These are phyloP conservation scores for Cercospora janseana DNA, from an alignment of 2,329 filamentous ascomycete species.

Conservation along the genomic window DNA sequence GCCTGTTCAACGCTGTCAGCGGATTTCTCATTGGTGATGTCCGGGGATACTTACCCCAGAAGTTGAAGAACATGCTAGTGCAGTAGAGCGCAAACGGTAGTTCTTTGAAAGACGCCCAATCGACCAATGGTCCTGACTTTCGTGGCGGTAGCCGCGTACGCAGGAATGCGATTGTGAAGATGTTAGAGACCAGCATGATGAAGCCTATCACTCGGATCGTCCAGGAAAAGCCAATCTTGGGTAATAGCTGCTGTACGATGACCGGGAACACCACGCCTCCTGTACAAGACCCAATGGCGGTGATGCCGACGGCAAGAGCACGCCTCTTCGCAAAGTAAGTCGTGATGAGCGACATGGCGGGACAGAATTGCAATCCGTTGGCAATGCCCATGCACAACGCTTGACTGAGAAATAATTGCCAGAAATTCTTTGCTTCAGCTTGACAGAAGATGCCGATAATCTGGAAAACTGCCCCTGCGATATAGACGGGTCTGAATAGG, in stretches of 20 bases:
- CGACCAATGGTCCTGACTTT: conserved; percentile 44
- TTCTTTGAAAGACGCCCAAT: conserved; percentile 44
- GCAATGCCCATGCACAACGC: conserved; percentile 55
- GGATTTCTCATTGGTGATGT: not conserved
- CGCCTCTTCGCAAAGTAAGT: conserved; percentile 63
- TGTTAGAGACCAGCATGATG: conserved; percentile 41
- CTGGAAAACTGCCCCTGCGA: conserved; percentile 47
- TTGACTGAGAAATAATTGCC: conserved; percentile 55
- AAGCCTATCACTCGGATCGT: conserved; percentile 53
- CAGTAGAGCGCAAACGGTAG: conserved; percentile 43
- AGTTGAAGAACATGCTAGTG: conserved; percentile 51
- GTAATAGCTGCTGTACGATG: conserved; percentile 51
- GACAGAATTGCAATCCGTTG: conserved; percentile 63
- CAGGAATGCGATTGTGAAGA: conserved; percentile 33
- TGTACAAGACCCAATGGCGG: conserved; percentile 58
- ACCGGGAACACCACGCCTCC: conserved; percentile 57
- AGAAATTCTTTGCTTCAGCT: conserved; percentile 51
- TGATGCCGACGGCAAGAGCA: conserved; percentile 59
- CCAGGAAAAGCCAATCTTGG: conserved; percentile 55
- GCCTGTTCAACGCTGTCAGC: conserved; percentile 16
- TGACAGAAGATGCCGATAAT: conserved; percentile 55
- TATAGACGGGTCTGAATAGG: conserved; percentile 47
- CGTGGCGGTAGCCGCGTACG: conserved; percentile 45
- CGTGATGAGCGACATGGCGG: conserved; percentile 61
- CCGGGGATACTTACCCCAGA: conserved; percentile 26